phyloP scores from a whole-genome alignment of 106 monocot species.

The Narthecium ossifragum region DNA sequence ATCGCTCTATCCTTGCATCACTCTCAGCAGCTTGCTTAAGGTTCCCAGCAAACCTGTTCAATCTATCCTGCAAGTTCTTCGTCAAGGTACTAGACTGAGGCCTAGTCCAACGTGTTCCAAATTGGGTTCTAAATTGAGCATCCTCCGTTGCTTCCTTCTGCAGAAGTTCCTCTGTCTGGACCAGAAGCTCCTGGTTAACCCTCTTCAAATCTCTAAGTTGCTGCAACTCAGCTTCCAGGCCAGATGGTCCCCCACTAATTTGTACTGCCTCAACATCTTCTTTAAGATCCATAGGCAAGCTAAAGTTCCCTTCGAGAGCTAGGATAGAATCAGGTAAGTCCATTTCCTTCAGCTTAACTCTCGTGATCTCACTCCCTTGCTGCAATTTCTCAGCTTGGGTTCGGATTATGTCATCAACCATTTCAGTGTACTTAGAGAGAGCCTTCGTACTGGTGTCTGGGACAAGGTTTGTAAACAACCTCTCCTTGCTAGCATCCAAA shows the following conservation, averaged over 20 bases:
- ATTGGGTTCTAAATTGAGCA: slow-evolving; percentile 71
- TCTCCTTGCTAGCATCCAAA: slow-evolving; percentile 69
- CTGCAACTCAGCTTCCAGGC: slow-evolving; percentile 52
- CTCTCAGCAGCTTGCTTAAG: slow-evolving; percentile 85
- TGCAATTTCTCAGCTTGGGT: slow-evolving; percentile 65
- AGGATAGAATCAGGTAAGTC: slow-evolving; percentile 70
- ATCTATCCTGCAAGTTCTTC: slow-evolving; percentile 74
- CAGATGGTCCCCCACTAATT: slow-evolving; percentile 58
- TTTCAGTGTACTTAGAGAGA: slow-evolving; percentile 65
- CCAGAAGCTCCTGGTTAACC: slow-evolving; percentile 62
- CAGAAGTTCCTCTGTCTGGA: slow-evolving; percentile 68
- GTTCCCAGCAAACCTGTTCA: slow-evolving; percentile 83
- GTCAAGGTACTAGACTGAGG: slow-evolving; percentile 81
- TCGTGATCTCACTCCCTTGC: slow-evolving; percentile 64
- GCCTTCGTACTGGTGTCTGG: slow-evolving; percentile 61
- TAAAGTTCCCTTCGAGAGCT: slow-evolving; percentile 47
- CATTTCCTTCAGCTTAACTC: slow-evolving; percentile 70
- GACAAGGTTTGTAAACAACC: slow-evolving; percentile 42
- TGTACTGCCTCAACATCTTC: slow-evolving; percentile 67
- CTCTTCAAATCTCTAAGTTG: slow-evolving; percentile 67
- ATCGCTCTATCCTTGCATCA: slow-evolving; percentile 80
- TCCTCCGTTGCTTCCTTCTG: slow-evolving; percentile 90
- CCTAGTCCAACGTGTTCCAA: slow-evolving; percentile 72
- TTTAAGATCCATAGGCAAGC: slow-evolving; percentile 61
- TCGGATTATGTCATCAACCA: slow-evolving; percentile 64